phyloP scores from a whole-genome alignment of 441 rosid species.

The Monsonia emarginata region DNA sequence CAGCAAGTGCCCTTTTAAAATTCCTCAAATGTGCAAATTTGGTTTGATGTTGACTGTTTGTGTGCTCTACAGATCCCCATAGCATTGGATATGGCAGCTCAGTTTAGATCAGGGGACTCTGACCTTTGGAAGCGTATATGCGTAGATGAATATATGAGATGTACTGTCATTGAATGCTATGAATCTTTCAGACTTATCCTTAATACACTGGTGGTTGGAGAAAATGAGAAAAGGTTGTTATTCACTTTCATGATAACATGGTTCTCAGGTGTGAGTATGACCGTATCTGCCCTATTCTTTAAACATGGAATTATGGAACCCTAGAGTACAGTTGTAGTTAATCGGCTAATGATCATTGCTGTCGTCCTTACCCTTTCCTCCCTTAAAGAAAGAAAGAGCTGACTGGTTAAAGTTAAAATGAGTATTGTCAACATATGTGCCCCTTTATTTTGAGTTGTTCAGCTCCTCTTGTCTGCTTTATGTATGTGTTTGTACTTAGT shows the following conservation, averaged over 20 bases:
- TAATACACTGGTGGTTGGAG: constrained; percentile 72
- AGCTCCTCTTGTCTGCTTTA: no score
- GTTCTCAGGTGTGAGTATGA: no score
- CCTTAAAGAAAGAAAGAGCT: no score
- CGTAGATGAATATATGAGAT: constrained; percentile 93
- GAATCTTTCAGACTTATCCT: constrained; percentile 80
- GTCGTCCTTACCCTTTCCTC: no score
- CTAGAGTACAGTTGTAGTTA: no score
- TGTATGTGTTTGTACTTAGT: no score
- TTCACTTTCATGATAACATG: not conserved
- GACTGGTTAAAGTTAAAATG: no score
- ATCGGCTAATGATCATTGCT: not conserved
- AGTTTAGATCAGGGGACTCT: constrained; percentile 66
- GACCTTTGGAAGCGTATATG: constrained; percentile 98
- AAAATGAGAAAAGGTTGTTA: constrained; percentile 73
- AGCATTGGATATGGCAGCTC: constrained; percentile 94
- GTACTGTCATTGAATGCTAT: constrained; percentile 94
- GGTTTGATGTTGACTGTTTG: not conserved
- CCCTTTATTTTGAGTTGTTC: no score
- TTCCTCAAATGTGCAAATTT: constrained; percentile 9
- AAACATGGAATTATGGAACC: not conserved
- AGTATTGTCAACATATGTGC: no score
- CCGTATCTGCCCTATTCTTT: not conserved
- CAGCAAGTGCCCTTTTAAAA: constrained; percentile 15
- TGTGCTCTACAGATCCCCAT: constrained; percentile 63